phyloP scores from a whole-genome alignment of 2,329 filamentous ascomycete species.

The Phyllosticta ampelicida region DNA sequence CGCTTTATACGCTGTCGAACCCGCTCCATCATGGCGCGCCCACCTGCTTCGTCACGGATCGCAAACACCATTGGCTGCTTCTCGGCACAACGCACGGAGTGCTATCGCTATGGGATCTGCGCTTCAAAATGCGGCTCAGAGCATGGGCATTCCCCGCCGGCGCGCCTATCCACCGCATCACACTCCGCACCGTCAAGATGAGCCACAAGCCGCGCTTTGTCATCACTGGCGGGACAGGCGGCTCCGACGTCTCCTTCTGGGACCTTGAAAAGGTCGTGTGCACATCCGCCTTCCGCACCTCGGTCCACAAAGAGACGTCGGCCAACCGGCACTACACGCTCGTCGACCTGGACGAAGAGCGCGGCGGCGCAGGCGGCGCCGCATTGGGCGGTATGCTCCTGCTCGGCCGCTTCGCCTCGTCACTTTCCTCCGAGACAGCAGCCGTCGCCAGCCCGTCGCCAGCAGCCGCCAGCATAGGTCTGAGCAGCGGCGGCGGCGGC shows the following conservation, averaged over 20 bases:
- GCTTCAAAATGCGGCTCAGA: conserved; percentile 81
- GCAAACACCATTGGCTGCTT: conserved; percentile 78
- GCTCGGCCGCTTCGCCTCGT: conserved; percentile 69
- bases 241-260: conserved; percentile 89
- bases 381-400: conserved; percentile 46
- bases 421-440: conserved; percentile 32
- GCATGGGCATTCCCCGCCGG: conserved; percentile 81
- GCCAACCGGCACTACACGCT: conserved; percentile 41
- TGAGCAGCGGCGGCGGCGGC: conserved; percentile 16
- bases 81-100: conserved; percentile 89
- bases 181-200: conserved; percentile 49
- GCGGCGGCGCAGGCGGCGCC: conserved; percentile 17
- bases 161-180: conserved; percentile 66
- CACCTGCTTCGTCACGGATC: conserved; percentile 82
- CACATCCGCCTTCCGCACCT: conserved; percentile 70
- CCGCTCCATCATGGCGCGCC: conserved; percentile 85
- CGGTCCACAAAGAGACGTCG: conserved; percentile 36
- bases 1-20: conserved; percentile 72
- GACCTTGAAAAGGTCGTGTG: conserved; percentile 85
- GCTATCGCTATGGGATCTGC: conserved; percentile 87
- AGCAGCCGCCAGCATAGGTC: conserved; percentile 25
- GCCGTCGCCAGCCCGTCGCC: neutral
- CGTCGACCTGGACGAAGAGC: conserved; percentile 75
- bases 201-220: conserved; percentile 70
- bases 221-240: conserved; percentile 74